Conservation (phyloP, 176 grass and related monocot species). For the Ensete glaucum region DNA sequence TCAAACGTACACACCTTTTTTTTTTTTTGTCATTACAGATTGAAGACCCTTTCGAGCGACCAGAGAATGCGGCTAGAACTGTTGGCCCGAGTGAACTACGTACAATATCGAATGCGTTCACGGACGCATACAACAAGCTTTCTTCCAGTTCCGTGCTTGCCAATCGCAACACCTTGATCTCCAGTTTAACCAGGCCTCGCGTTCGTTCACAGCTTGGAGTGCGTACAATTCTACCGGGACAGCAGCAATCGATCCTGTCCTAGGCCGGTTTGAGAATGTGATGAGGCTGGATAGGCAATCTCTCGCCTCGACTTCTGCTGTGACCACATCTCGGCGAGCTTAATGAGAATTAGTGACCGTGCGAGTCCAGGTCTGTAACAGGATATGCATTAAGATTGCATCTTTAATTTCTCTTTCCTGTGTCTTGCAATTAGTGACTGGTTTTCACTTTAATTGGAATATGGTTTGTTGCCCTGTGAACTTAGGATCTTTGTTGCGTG, state of each 20-base stretch:
- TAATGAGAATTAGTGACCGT: no score
- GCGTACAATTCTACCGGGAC: no score
- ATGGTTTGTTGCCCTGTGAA: no score
- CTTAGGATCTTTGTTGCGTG: no score
- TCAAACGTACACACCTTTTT: no score
- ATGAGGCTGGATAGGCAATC: not conserved
- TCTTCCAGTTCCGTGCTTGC: not conserved
- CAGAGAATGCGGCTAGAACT: constrained; percentile 24
- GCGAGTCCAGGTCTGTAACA: no score
- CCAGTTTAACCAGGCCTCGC: not conserved
- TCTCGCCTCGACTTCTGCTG: no score
- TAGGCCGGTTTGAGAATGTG: not conserved
- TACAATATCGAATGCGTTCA: constrained; percentile 11
- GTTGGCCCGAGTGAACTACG: not conserved
- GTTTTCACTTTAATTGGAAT: no score
- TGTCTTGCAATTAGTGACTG: no score
- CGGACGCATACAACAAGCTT: constrained; percentile 1
- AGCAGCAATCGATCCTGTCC: not conserved
- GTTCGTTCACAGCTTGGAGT: not conserved
- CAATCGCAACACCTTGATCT: not conserved
- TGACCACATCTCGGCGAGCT: no score
- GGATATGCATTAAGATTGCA: no score
- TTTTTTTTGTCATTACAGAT: not conserved
- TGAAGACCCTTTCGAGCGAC: constrained; percentile 20
- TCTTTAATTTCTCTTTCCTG: no score